Evolutionary conservation across 73 alveolate genomes (phyloP), one percentile per base, ranked within the genome.

Genomic region (Paramecium pentaurelia): DNA sequence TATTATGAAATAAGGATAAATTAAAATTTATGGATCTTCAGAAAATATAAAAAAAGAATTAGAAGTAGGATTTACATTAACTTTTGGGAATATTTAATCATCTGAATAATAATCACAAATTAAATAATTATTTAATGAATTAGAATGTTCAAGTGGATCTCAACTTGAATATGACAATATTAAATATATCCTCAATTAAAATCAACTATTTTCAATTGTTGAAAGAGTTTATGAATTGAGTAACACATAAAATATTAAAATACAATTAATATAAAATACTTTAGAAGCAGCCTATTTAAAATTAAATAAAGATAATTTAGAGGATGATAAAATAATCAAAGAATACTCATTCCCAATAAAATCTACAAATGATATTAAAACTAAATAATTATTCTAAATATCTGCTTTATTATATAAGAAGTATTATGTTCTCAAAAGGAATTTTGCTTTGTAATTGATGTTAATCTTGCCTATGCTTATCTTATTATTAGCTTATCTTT

Each of bases 1-100:
- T 4, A 96, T 96, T 58, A 92, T 96, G 95, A 73, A 96, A 27
- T 89, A 88, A 16, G 99, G 99, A 16, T 70, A 88, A 86, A 58
- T 96, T 5, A 75, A 68, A 22, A 94, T 96, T 38, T 40, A 54
- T 6, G 99, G 99, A 16, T 68, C 97, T 18, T 60, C 96, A 4
- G 92, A 91, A 38, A 93, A 88, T 37, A 88, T 96, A 27, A 96
- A 96, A 45, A 92, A 93, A 68, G 92, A 92, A 88, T 95, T 86
- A 51, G 96, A 96, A 30, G 98, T 95, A 32, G 98, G 97, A 58
- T 97, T 95, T 95, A 80, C 71, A 2, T 27, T 80, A 6, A 40
- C 22, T 11, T 45, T 73, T 64, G 42, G 84, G 16, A 64, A 64
- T 12, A 64, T 64, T 64, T 11, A 64, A 64, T 64, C 84, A 4